Percentiles rank a stretch among this genome's conserved stretches.
These are phyloP conservation scores for Aureobasidium sp. DNA, from an alignment of 2,329 filamentous ascomycete species.

Conservation along the genomic window DNA sequence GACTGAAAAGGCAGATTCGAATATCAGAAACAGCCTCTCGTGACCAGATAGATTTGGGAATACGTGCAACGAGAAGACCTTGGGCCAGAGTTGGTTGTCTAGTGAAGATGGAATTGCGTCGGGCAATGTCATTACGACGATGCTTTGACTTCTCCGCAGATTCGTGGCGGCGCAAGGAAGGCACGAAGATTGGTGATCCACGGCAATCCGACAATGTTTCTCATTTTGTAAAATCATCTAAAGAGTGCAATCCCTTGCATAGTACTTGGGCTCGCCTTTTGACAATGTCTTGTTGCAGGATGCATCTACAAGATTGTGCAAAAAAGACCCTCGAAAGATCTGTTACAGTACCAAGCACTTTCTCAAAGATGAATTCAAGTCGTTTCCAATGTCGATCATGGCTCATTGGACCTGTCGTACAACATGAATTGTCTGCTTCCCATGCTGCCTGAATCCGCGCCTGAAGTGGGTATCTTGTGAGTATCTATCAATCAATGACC, in stretches of 20 bases:
- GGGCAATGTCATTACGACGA: background rate
- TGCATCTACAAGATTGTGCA: too few relatives aligned
- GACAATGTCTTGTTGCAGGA: too few relatives aligned
- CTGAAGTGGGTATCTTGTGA: constrained; percentile 9
- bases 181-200: too few relatives aligned
- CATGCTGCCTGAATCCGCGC: background rate
- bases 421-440: background rate
- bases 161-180: background rate
- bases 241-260: too few relatives aligned
- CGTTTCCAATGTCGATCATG: too few relatives aligned
- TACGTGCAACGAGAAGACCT: background rate
- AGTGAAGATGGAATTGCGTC: background rate
- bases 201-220: too few relatives aligned
- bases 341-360: too few relatives aligned
- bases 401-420: too few relatives aligned
- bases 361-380: too few relatives aligned
- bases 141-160: constrained; percentile 7
- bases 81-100: background rate
- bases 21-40: background rate
- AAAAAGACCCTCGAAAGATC: too few relatives aligned
- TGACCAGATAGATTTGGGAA: background rate
- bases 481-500: background rate
- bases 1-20: background rate
- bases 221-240: too few relatives aligned
- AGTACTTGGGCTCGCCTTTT: too few relatives aligned